Evolutionary conservation across 495 filamentous ascomycete species (phyloP), one percentile per base, ranked within the genome.

Genomic region (Aspergillus cavernicola): DNA sequence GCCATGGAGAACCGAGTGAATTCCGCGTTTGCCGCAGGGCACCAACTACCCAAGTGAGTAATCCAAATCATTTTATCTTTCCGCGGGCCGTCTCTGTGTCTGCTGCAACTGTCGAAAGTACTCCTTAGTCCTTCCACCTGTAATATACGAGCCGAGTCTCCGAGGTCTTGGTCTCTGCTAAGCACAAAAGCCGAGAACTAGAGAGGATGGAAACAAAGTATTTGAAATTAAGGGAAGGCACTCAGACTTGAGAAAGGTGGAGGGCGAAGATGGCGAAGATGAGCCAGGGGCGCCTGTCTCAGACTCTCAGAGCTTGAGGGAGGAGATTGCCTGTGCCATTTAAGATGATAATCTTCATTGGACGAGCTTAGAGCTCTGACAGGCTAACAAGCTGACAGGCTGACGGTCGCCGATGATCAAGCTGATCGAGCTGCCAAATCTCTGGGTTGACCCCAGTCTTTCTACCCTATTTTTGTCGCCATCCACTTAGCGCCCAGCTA

Each of bases 401-500:
- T 47, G 44, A 36, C 19, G 31, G 39, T n/a, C 4, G 42, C 42
- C 15, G 42, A 46, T 13, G 29, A 28, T 47, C 44, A 22, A 32
- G 38, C 31, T 40, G 35, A 50, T 45, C 50, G 7, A 45, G 29
- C 41, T 40, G 52, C 32, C 36, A 54, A 47, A 54, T 32, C n/a
- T 40, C 33, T 23, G 35, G 41, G 20, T 26, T 45, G 35, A 20
- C 43, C 43, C 24, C 43, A 16, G 10, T 22, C 36, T 9, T 15
- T 15, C 48, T 31, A 38, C 41, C 41, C 41, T 53, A 53, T 38
- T 46, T 53, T 53, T 36, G 32, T 45, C 50, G 31, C 15, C n/a
- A 13, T 4, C 22, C 16, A 47, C 23, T 47, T 47, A 41, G 52
- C 52, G 42, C 42, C 33, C 42, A 54, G 42, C 23, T 28, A 38